Evolutionary conservation across 1,284 basidiomycete species (phyloP).

Genomic region (Moniliophthora roreri): DNA sequence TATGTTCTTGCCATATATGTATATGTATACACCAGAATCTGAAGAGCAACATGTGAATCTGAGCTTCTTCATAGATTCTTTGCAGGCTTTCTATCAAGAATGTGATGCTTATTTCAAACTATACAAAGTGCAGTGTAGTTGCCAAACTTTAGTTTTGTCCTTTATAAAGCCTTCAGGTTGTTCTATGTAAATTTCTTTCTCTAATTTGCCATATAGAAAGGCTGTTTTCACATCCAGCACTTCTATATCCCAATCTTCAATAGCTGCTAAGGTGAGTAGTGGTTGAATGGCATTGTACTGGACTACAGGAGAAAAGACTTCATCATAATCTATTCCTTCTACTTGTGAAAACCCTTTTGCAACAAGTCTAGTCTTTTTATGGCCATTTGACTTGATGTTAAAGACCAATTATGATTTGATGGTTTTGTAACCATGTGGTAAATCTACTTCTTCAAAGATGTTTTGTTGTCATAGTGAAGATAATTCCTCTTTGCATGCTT

Average conservation of each 20-base stretch:
- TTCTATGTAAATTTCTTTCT: slow-evolving; percentile 36
- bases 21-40: slow-evolving; percentile 24
- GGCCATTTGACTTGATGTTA: neutral
- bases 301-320: neutral
- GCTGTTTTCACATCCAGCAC: slow-evolving; percentile 36
- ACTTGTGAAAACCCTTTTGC: neutral
- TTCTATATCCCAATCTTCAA: slow-evolving; percentile 28
- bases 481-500: neutral
- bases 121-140: slow-evolving; percentile 26
- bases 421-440: neutral
- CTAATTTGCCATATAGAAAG: slow-evolving; percentile 34
- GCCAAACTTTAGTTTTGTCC: slow-evolving; percentile 22
- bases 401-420: neutral
- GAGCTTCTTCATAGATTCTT: slow-evolving; percentile 19
- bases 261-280: slow-evolving; percentile 30
- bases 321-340: neutral
- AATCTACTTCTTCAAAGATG: neutral
- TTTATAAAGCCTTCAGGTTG: slow-evolving; percentile 29
- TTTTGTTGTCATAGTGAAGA: neutral
- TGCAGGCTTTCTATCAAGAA: slow-evolving; percentile 28
- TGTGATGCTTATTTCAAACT: slow-evolving; percentile 31
- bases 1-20: slow-evolving; percentile 11
- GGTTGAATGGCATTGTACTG: neutral
- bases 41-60: slow-evolving; percentile 20
- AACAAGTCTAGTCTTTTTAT: neutral